Evolutionary conservation across 768 basidiomycete species (phyloP), one percentile per base, ranked within the genome.

Genomic region (Kwoniella dejecticola): DNA sequence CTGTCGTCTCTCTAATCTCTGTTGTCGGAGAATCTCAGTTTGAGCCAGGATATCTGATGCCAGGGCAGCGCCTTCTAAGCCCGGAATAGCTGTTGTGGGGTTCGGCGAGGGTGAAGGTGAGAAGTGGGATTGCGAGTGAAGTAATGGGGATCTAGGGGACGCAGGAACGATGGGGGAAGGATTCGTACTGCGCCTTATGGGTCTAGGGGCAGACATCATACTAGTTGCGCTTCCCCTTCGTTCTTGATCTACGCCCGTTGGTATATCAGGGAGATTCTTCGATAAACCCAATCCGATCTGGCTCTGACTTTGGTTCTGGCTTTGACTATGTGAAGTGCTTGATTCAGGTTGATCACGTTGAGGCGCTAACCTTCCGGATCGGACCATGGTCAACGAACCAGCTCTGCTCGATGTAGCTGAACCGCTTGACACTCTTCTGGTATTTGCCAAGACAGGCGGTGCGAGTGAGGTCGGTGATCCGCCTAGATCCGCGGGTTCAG

Each of bases 31-130:
- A 64, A 86, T 86, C 67, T 95, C 92, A 0, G 90, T 91, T 67
- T 93, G 89, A n/a, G 87, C 82, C 70, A 92, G 85, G 44, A 96
- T 96, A 71, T 92, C 90, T 29, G 85, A 83, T 42, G 87, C 88
- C 0, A 91, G 56, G 4, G 71, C 71, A 1, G 76, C 62, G 27
- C 73, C 70, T 30, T 79, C 71, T 6, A 78, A 40, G 1, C 76
- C 78, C 0, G 78, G 77, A 2, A 78, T 69, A 27, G 53, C 46
- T 3, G 74, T 73, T 45, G 54, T 57, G 2, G 65, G 48, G 13
- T 33, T 57, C 13, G 61, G 62, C 10, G 47, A 17, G 2, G 58
- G 60, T 13, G 64, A 63, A 17, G 57, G 45, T 6, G 45, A 27
- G 29, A 67, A 62, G 10, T 60, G 66, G 11, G 71, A 69, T 11